Evolutionary conservation across 1,139 yeast genomes (phyloP).

Genomic region (Pichia sp.): DNA sequence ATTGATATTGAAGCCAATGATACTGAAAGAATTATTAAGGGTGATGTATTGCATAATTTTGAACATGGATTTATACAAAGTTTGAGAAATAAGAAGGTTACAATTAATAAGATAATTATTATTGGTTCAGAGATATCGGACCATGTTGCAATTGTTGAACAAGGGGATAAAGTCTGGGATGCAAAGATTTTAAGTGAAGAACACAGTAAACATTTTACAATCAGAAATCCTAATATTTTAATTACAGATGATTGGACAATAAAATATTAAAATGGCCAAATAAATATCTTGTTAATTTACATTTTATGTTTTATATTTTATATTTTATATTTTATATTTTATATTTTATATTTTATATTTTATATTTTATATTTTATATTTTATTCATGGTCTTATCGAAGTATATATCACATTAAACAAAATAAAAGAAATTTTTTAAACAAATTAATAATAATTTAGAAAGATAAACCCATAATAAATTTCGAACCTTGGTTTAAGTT

Average conservation of each 20-base stretch:
- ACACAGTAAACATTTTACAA: constrained; percentile 25
- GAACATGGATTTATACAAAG: constrained; percentile 25
- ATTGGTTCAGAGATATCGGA: constrained; percentile 32
- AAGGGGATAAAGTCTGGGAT: constrained; percentile 34
- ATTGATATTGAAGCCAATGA: constrained; percentile 33
- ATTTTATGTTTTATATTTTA: too few species aligned
- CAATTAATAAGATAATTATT: constrained; percentile 56
- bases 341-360: constrained; percentile 1
- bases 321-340: too few species aligned
- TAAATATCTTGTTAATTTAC: neutral
- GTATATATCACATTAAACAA: neutral
- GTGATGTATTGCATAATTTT: constrained; percentile 20
- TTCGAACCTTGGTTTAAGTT: too few species aligned
- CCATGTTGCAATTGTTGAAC: constrained; percentile 25
- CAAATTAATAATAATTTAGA: too few species aligned
- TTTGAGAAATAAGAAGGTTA: constrained; percentile 26
- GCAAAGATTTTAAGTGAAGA: constrained; percentile 27
- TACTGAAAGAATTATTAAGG: constrained; percentile 24
- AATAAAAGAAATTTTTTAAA: neutral
- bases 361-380: too few species aligned
- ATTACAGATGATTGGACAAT: constrained; percentile 49
- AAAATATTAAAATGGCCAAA: constrained; percentile 6
- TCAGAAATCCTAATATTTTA: constrained; percentile 50
- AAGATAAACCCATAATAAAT: too few species aligned
- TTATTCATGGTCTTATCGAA: too few species aligned